Conservation (phyloP, 129 eudicot species). For the Erigeron canadensis region DNA sequence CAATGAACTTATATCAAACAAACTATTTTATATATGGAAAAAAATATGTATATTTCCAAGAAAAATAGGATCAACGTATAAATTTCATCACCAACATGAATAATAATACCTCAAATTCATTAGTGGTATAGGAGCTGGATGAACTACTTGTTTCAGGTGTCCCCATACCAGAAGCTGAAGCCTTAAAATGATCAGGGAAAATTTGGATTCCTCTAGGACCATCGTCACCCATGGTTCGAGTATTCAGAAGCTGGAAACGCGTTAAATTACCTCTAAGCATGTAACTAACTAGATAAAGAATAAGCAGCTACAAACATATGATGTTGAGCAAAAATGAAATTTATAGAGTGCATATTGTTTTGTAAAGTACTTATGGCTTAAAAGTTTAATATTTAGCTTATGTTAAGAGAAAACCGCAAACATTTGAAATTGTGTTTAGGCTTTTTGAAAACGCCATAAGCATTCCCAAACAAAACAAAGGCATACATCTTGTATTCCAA, state of each 20-base stretch:
- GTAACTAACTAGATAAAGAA: neutral
- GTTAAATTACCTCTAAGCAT: neutral
- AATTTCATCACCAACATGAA: neutral
- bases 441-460: too few relatives aligned
- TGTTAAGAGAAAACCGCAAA: neutral
- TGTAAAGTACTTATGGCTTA: neutral
- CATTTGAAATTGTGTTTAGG: too few relatives aligned
- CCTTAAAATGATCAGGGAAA: conserved; percentile 68
- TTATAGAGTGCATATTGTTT: neutral
- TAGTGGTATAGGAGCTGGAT: conserved; percentile 27
- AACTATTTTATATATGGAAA: neutral
- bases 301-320: neutral
- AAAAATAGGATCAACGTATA: neutral
- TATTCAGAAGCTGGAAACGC: conserved; percentile 11
- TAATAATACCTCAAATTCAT: conserved; percentile 45
- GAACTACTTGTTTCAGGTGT: conserved; percentile 37
- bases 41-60: neutral
- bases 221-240: conserved; percentile 78
- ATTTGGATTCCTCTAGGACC: conserved; percentile 77
- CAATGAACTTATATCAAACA: conserved; percentile 29
- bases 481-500: too few relatives aligned
- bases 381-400: neutral
- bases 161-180: conserved; percentile 49
- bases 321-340: neutral
- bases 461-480: too few relatives aligned